Percentiles rank a stretch among this genome's conserved stretches.
These are phyloP conservation scores for Lasiosphaeris hirsuta DNA, from an alignment of 495 filamentous ascomycete species.

Conservation along the genomic window DNA sequence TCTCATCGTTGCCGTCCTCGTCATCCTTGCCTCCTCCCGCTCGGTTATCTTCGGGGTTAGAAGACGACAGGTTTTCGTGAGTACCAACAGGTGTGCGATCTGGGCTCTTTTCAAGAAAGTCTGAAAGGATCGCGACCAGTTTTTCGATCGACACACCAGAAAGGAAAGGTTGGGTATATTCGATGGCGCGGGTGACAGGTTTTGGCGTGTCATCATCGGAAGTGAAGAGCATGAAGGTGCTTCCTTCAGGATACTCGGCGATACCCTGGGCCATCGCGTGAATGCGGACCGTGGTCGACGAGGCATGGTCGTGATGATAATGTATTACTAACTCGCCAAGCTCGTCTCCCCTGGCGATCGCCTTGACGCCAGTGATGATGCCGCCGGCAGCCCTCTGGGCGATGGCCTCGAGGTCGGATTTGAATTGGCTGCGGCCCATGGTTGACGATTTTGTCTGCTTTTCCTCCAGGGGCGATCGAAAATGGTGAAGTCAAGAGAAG, in stretches of 20 bases:
- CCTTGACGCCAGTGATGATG: constrained; percentile 18
- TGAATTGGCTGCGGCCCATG: constrained; percentile 36
- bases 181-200: constrained; percentile 9
- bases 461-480: not conserved
- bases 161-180: constrained; percentile 16
- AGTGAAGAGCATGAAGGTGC: constrained; percentile 59
- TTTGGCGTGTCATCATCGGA: constrained; percentile 43
- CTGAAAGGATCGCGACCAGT: constrained; percentile 46
- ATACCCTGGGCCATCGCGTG: constrained; percentile 41
- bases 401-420: constrained; percentile 28
- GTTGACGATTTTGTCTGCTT: not conserved
- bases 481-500: no score
- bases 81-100: constrained; percentile 31
- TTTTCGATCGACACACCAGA: constrained; percentile 41
- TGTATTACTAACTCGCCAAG: constrained; percentile 32
- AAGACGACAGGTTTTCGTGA: constrained; percentile 33
- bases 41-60: not conserved
- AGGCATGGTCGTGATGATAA: constrained; percentile 18
- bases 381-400: constrained; percentile 26
- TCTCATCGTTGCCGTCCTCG: constrained; percentile 27
- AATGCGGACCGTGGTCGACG: constrained; percentile 21
- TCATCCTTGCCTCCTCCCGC: constrained; percentile 24
- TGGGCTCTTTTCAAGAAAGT: constrained; percentile 33
- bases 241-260: constrained; percentile 60
- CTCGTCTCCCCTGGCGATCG: constrained; percentile 16